Percentiles rank a stretch among this genome's conserved stretches.
Evolutionary conservation across 2,329 filamentous ascomycete species (phyloP).

Genomic region (Pseudocercospora cruenta): DNA sequence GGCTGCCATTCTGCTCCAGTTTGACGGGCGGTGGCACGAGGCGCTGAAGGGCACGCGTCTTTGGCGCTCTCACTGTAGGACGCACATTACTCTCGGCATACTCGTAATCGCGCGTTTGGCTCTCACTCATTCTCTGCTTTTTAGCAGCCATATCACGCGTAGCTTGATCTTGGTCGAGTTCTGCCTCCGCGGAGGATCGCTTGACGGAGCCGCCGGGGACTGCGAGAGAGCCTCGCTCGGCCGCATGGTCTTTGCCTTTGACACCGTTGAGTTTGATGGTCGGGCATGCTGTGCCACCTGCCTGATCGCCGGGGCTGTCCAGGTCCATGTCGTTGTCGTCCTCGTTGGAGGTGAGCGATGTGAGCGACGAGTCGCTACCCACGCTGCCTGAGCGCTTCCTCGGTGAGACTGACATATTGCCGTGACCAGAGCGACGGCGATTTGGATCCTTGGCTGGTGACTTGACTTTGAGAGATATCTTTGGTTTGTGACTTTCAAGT

Average conservation of each 20-base stretch:
- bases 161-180: constrained; percentile 36
- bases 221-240: constrained; percentile 34
- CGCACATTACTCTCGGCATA: constrained; percentile 40
- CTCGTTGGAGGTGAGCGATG: constrained; percentile 41
- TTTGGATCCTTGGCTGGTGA: constrained; percentile 30
- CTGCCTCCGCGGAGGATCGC: constrained; percentile 42
- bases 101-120: constrained; percentile 34
- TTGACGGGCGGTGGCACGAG: constrained; percentile 31
- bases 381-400: constrained; percentile 31
- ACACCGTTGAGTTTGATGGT: constrained; percentile 24
- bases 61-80: constrained; percentile 23
- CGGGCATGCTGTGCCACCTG: constrained; percentile 12
- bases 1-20: constrained; percentile 30
- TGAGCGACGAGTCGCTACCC: constrained; percentile 38
- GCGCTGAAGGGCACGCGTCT: constrained; percentile 22
- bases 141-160: constrained; percentile 34
- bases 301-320: constrained; percentile 22
- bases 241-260: constrained; percentile 35
- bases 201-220: constrained; percentile 33
- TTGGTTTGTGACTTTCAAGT: constrained; percentile 31
- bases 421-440: constrained; percentile 24
- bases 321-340: constrained; percentile 33
- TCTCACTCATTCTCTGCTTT: constrained; percentile 39
- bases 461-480: constrained; percentile 38
- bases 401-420: constrained; percentile 33